phyloP scores from a whole-genome alignment of 139 green algal species.

The Axilococcus clingmanii region DNA sequence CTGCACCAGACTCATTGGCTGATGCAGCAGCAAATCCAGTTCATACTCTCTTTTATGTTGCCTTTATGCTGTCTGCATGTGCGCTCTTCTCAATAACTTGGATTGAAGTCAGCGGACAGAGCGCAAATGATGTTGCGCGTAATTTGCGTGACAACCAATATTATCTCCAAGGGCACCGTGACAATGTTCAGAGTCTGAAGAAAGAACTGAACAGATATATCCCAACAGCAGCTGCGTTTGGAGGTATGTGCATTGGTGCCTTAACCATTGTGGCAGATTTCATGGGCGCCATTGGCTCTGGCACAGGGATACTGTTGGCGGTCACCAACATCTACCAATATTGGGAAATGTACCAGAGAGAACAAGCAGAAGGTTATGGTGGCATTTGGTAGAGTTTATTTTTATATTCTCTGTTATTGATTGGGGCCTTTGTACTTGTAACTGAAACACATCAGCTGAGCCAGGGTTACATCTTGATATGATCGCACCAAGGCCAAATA shows the following conservation, averaged over 20 bases:
- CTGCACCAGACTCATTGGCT: constrained; percentile 67
- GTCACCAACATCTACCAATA: constrained; percentile 96
- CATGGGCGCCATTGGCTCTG: constrained; percentile 74
- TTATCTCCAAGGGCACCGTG: constrained; percentile 71
- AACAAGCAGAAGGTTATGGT: constrained; percentile 15
- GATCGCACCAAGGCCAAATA: background rate
- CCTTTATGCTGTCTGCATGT: constrained; percentile 96
- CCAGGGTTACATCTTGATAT: background rate
- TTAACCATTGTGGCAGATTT: constrained; percentile 98
- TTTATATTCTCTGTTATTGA: background rate
- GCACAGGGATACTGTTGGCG: constrained; percentile 95
- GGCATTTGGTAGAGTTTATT: constrained; percentile 3
- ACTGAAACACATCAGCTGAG: background rate
- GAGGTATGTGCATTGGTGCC: constrained; percentile 98
- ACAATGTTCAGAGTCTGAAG: constrained; percentile 69
- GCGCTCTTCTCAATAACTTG: constrained; percentile 99
- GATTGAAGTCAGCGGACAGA: constrained; percentile 98
- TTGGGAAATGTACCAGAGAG: constrained; percentile 38
- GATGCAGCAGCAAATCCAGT: constrained; percentile 88
- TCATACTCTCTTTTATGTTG: constrained; percentile 95
- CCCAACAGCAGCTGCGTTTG: constrained; percentile 89
- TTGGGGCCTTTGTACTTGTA: background rate
- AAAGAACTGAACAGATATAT: constrained; percentile 98
- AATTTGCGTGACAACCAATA: constrained; percentile 96
- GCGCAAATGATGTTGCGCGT: constrained; percentile 90